Evolutionary conservation across 495 filamentous ascomycete genomes (phyloP).

Genomic region (Aspergillus cavernicola): DNA sequence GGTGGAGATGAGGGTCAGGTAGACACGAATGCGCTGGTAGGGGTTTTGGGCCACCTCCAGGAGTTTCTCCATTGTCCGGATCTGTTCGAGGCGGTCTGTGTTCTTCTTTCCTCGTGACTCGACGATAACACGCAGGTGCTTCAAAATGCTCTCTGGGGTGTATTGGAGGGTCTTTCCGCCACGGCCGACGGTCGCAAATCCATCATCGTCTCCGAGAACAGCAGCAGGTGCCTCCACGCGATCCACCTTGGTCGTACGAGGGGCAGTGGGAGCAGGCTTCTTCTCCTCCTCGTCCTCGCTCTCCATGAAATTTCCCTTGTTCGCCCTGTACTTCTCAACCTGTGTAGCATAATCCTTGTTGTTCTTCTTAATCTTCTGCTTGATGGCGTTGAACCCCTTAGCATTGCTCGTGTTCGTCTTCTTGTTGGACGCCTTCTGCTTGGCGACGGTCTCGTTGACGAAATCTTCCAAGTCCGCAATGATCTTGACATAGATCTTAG

Average conservation of each 20-base stretch:
- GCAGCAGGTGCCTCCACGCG: slow-evolving; percentile 40
- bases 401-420: slow-evolving; percentile 98
- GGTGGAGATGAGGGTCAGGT: slow-evolving; percentile 87
- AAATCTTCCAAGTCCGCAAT: slow-evolving; percentile 93
- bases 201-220: slow-evolving; percentile 68
- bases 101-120: slow-evolving; percentile 98
- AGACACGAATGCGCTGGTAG: slow-evolving; percentile 92
- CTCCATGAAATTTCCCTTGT: slow-evolving; percentile 83
- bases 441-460: slow-evolving; percentile 87
- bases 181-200: slow-evolving; percentile 80
- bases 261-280: slow-evolving; percentile 29
- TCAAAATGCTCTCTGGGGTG: slow-evolving; percentile 96
- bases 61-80: slow-evolving; percentile 95
- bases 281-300: slow-evolving; percentile 70
- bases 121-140: slow-evolving; percentile 87
- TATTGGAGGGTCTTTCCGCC: slow-evolving; percentile 83
- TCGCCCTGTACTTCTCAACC: slow-evolving; percentile 80
- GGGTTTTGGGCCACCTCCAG: slow-evolving; percentile 80
- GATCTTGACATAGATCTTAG: slow-evolving; percentile 87
- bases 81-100: slow-evolving; percentile 91
- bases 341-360: slow-evolving; percentile 90
- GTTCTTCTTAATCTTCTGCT: slow-evolving; percentile 96
- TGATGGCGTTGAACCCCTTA: slow-evolving; percentile 90
- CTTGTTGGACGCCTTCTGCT: slow-evolving; percentile 93
- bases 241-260: slow-evolving; percentile 42